A percentile compares a stretch with the other conserved stretches of the same genome.
Conservation (phyloP, 805 yeast genomes). For the Metschnikowia vanudenii region DNA sequence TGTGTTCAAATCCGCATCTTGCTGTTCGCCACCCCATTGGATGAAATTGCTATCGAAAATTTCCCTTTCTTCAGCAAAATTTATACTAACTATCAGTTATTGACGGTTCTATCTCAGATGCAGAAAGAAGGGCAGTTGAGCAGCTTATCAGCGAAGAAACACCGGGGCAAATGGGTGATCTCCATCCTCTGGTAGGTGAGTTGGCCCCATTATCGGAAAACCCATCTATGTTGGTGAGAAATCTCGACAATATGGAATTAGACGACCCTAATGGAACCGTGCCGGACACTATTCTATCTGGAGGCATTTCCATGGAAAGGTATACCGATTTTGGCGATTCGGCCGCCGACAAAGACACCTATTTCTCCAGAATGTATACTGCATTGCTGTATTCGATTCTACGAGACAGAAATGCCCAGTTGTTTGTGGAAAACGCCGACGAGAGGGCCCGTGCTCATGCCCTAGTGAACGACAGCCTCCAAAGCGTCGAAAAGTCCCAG, state of each 20-base stretch:
- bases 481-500: slow-evolving; percentile 23
- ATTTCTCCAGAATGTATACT: slow-evolving; percentile 30
- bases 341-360: slow-evolving; percentile 9
- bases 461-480: slow-evolving; percentile 26
- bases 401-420: slow-evolving; percentile 40
- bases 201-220: slow-evolving; percentile 18
- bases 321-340: slow-evolving; percentile 21
- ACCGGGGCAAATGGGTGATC: slow-evolving; percentile 8
- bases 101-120: slow-evolving; percentile 35
- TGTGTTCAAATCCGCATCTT: not conserved
- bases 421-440: slow-evolving; percentile 32
- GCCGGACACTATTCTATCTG: slow-evolving; percentile 7
- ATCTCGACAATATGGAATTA: slow-evolving; percentile 26
- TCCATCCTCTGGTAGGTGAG: slow-evolving; percentile 20
- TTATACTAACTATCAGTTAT: slow-evolving; percentile 25
- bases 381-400: slow-evolving; percentile 41
- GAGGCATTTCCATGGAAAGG: slow-evolving; percentile 24
- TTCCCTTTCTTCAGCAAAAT: no score
- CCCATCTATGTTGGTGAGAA: slow-evolving; percentile 18
- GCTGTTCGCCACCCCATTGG: not conserved
- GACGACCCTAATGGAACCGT: slow-evolving; percentile 21
- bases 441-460: slow-evolving; percentile 40
- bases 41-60: no score
- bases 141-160: slow-evolving; percentile 31
- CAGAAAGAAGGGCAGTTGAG: slow-evolving; percentile 37